Conservation (phyloP, 148 eudicot species). For the Dysphania ambrosioides region DNA sequence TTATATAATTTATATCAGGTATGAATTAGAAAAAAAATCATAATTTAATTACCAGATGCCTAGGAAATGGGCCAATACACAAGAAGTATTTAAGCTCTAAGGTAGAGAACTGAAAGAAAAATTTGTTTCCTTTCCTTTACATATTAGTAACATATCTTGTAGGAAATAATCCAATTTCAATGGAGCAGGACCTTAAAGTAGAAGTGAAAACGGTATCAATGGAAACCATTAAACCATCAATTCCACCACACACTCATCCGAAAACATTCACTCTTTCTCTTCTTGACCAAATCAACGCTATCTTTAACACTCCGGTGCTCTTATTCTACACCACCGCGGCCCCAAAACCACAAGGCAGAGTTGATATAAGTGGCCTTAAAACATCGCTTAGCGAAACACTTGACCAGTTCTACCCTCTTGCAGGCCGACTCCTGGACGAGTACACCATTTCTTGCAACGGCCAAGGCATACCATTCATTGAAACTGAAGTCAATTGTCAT, state of each 20-base stretch:
- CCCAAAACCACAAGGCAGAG: neutral
- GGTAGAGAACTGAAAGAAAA: too few species aligned
- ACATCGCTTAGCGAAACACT: neutral
- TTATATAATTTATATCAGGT: too few species aligned
- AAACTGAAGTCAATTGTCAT: neutral
- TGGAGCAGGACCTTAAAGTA: neutral
- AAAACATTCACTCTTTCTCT: constrained; percentile 17
- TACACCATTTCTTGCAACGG: constrained; percentile 1
- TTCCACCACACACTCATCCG: constrained; percentile 13
- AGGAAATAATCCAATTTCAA: too few species aligned
- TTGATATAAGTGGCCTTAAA: neutral
- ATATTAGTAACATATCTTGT: too few species aligned
- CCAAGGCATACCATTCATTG: constrained; percentile 5
- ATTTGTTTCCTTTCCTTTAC: too few species aligned
- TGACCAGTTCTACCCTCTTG: neutral
- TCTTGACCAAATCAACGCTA: constrained; percentile 38
- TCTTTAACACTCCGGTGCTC: constrained; percentile 27
- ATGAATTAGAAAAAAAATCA: too few species aligned
- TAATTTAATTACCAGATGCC: too few species aligned
- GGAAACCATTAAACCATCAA: constrained; percentile 21
- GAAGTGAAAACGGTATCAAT: constrained; percentile 8
- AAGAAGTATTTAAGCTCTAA: too few species aligned
- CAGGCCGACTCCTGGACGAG: neutral
- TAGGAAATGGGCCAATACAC: too few species aligned
- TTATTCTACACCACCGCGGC: constrained; percentile 27